Percentiles rank a stretch among this genome's conserved stretches.
phyloP scores from a whole-genome alignment of 345 rosid genomes.

The Geranium brycei region DNA sequence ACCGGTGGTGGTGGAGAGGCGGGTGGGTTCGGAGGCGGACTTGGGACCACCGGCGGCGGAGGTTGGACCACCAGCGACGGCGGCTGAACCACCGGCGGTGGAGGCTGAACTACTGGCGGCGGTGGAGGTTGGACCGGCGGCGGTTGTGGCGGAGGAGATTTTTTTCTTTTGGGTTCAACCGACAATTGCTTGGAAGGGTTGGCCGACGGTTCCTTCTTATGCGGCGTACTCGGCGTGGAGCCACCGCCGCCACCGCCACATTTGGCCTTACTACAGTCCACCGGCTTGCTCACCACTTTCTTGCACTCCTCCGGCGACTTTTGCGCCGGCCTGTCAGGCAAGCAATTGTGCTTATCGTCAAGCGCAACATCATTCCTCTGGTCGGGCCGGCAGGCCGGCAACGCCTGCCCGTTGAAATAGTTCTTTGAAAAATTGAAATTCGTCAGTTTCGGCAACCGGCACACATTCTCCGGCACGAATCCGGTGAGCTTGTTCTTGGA shows the following conservation, averaged over 20 bases:
- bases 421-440: slow-evolving; percentile 69
- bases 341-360: slow-evolving; percentile 55
- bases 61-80: not conserved
- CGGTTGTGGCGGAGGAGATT: slow-evolving; percentile 9
- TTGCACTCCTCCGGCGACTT: slow-evolving; percentile 45
- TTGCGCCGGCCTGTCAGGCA: slow-evolving; percentile 55
- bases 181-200: slow-evolving; percentile 23
- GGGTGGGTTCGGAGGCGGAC: slow-evolving; percentile 4
- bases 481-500: slow-evolving; percentile 66
- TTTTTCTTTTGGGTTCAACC: not conserved
- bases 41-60: slow-evolving; percentile 2
- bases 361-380: slow-evolving; percentile 14
- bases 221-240: not conserved
- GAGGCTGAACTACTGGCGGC: slow-evolving; percentile 11
- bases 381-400: slow-evolving; percentile 49
- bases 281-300: slow-evolving; percentile 48
- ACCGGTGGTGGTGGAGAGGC: slow-evolving; percentile 13
- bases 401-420: slow-evolving; percentile 60
- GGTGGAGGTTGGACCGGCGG: slow-evolving; percentile 10
- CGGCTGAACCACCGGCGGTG: slow-evolving; percentile 3
- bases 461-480: slow-evolving; percentile 46
- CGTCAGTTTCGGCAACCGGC: slow-evolving; percentile 48
- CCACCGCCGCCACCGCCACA: slow-evolving; percentile 52
- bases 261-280: slow-evolving; percentile 49
- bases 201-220: not conserved